Evolutionary conservation across 441 rosid species (phyloP).

Genomic region (Kokia cookei): DNA sequence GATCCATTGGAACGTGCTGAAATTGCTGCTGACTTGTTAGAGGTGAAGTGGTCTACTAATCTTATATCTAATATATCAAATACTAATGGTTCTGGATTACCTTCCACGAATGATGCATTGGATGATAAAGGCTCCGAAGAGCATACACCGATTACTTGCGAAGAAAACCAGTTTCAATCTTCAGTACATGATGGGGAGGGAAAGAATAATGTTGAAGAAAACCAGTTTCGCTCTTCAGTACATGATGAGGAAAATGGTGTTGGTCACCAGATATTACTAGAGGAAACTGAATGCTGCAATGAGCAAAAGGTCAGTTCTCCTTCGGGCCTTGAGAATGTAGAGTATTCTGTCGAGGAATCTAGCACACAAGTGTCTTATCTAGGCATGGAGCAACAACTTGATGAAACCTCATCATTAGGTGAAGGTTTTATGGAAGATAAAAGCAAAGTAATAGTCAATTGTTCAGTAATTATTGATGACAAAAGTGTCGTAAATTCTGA

Average conservation of each 20-base stretch:
- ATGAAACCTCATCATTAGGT: constrained; percentile 19
- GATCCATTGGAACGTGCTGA: constrained; percentile 76
- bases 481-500: constrained; percentile 8
- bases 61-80: constrained; percentile 34
- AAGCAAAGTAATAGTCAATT: constrained; percentile 22
- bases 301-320: constrained; percentile 15
- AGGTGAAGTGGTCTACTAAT: constrained; percentile 85
- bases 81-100: constrained; percentile 23
- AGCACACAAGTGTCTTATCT: constrained; percentile 14
- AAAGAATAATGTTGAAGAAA: constrained; percentile 13
- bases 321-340: constrained; percentile 16
- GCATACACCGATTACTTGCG: constrained; percentile 14
- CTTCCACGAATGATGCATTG: constrained; percentile 11
- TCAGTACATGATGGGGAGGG: constrained; percentile 10
- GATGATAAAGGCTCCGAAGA: constrained; percentile 10
- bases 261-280: constrained; percentile 4
- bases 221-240: constrained; percentile 8
- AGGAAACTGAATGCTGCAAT: constrained; percentile 22
- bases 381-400: constrained; percentile 19
- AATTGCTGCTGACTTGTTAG: constrained; percentile 80
- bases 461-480: constrained; percentile 25
- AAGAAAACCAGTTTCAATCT: constrained; percentile 7
- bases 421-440: constrained; percentile 27
- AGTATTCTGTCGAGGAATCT: constrained; percentile 24
- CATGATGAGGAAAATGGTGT: constrained; percentile 11